A percentile compares a stretch with the other conserved stretches of the same genome.
These are phyloP conservation scores for Austroboletus rostrupii DNA, from an alignment of 1,284 basidiomycete species.

Conservation along the genomic window DNA sequence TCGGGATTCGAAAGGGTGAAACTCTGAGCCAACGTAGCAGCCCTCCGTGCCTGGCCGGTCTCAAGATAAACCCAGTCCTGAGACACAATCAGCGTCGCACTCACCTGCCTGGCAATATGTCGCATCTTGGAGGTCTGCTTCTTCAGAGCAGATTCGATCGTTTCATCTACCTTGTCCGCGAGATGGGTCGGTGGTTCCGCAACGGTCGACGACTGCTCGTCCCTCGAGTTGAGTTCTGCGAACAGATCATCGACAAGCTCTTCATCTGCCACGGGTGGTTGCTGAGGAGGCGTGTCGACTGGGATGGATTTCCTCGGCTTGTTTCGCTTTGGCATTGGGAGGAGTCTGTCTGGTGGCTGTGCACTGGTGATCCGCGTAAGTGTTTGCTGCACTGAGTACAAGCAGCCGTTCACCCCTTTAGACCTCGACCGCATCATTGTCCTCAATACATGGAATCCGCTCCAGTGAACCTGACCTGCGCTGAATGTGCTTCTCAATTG, in stretches of 20 bases:
- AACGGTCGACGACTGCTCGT: conserved; percentile 44
- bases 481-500: conserved; percentile 27
- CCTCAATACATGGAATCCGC: conserved; percentile 22
- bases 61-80: conserved; percentile 1
- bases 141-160: conserved; percentile 29
- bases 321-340: conserved; percentile 43
- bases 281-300: conserved; percentile 19
- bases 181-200: conserved; percentile 47
- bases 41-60: conserved; percentile 65
- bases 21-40: conserved; percentile 61
- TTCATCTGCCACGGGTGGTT: conserved; percentile 35
- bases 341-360: conserved; percentile 10
- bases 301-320: conserved; percentile 48
- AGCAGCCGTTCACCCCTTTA: too few species aligned
- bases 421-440: background rate
- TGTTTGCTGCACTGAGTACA: too few species aligned
- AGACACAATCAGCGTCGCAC: conserved; percentile 16
- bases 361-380: background rate
- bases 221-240: conserved; percentile 63
- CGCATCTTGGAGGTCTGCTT: conserved; percentile 71
- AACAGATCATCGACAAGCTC: conserved; percentile 69
- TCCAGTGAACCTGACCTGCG: conserved; percentile 16
- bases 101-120: conserved; percentile 77
- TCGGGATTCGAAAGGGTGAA: conserved; percentile 58
- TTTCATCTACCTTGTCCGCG: conserved; percentile 37